Conservation (phyloP, 352 stramenopile genomes). For the Phytophthora melonis region DNA sequence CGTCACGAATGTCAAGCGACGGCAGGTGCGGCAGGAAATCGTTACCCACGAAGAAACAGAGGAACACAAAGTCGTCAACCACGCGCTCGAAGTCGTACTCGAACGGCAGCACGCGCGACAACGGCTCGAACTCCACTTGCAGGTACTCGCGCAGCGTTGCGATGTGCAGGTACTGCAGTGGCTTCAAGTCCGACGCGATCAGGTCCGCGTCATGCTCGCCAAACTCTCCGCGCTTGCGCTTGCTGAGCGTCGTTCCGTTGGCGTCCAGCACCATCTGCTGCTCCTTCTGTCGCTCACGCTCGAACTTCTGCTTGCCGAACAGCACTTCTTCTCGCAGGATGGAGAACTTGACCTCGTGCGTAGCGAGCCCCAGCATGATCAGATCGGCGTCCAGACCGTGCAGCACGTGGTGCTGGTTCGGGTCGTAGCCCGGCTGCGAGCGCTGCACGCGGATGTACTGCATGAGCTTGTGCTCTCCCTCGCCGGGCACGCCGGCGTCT, state of each 20-base stretch:
- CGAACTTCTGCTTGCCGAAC: constrained; percentile 87
- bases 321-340: constrained; percentile 97
- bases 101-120: constrained; percentile 90
- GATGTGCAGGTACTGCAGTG: constrained; percentile 95
- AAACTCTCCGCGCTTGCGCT: constrained; percentile 85
- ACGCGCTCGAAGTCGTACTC: constrained; percentile 97
- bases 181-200: constrained; percentile 90
- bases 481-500: constrained; percentile 96
- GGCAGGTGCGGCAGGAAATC: constrained; percentile 99
- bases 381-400: constrained; percentile 99
- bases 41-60: constrained; percentile 99
- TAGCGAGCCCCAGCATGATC: constrained; percentile 99
- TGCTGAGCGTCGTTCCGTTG: constrained; percentile 77
- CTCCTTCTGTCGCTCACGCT: constrained; percentile 72
- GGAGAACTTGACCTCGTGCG: constrained; percentile 99
- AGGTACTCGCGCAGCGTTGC: constrained; percentile 95
- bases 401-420: constrained; percentile 97
- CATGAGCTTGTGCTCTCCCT: constrained; percentile 99
- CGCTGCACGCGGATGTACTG: constrained; percentile 96
- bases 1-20: constrained; percentile 98
- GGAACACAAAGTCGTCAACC: constrained; percentile 99
- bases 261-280: constrained; percentile 73
- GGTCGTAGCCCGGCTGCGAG: constrained; percentile 96
- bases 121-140: constrained; percentile 92
- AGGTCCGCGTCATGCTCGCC: constrained; percentile 82